These are phyloP conservation scores for Microsporum audouinii DNA, from an alignment of 2,329 filamentous ascomycete species.

Conservation along the genomic window DNA sequence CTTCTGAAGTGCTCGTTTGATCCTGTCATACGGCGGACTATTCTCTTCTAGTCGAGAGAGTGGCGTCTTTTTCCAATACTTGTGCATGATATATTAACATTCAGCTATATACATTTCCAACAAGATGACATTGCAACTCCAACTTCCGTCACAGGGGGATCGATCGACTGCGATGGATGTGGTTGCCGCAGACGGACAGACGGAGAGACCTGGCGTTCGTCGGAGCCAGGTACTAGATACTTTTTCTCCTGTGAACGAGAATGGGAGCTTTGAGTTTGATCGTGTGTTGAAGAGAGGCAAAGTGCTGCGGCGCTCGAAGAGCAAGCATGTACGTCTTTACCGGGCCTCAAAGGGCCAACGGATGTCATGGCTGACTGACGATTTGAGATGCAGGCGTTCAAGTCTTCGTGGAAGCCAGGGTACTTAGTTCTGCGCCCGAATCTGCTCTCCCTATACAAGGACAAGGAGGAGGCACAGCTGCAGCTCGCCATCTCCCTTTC, in stretches of 20 bases:
- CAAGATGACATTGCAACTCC: background rate
- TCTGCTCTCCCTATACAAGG: slow-evolving; percentile 83
- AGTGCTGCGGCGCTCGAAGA: slow-evolving; percentile 77
- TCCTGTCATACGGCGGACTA: background rate
- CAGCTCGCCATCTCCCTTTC: slow-evolving; percentile 78
- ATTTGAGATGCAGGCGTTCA: slow-evolving; percentile 26
- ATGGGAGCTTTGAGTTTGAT: slow-evolving; percentile 93
- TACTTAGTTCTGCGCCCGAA: slow-evolving; percentile 86
- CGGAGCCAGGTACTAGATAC: slow-evolving; percentile 47
- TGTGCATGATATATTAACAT: background rate
- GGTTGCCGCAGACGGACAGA: background rate
- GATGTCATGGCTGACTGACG: slow-evolving; percentile 10
- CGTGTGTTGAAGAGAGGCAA: slow-evolving; percentile 82
- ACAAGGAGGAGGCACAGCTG: slow-evolving; percentile 77
- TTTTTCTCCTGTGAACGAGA: slow-evolving; percentile 80
- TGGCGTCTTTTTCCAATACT: background rate
- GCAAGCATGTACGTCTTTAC: slow-evolving; percentile 61
- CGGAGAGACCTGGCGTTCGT: slow-evolving; percentile 14
- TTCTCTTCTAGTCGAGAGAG: background rate
- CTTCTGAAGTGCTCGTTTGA: background rate
- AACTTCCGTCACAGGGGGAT: background rate
- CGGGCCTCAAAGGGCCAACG: background rate
- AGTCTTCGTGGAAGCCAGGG: slow-evolving; percentile 76
- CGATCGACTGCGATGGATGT: background rate
- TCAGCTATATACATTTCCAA: background rate